Base-by-base conservation (phyloP, 192 early-diverging fungal species). In the Backusella westeae region DNA sequence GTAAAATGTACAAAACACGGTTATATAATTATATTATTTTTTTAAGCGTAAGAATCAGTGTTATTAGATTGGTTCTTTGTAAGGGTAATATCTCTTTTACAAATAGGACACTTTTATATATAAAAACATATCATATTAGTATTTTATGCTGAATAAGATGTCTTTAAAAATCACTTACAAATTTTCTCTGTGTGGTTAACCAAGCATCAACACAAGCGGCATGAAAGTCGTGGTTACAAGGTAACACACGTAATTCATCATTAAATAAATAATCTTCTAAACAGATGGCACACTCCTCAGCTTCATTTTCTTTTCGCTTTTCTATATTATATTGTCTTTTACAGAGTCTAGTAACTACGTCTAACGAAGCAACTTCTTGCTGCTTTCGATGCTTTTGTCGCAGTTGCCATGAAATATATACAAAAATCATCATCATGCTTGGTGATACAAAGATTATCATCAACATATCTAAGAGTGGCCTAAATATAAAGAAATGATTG, bases 211-310 rank as follows among this genome's bases (percentile, higher is more conserved):
- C 91, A 79, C 97, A 99, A 21, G 79, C 80, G 21, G 90, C 86
- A 77, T 99, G 97, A 76, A 94, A 98, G 75, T 94, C 88, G 78
- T 99, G 97, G 53, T 81, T 87, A 82, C 97, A 99, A 7, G 93
- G 93, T 56, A 99, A 81, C 10, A 93, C 86, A 14, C 96, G 82
- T 26, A 97, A 78, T 75, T 91, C 87, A 19, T 95, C 92, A 23
- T 91, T 93, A 75, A 92, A 90, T 17, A 86, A 82, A 86, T 93
- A 98, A 68, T 97, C 94, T 9, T 98, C 96, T 73, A 99, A 83
- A 84, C 97, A 99, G 34, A 99, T 97, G 6, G 93, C 90, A 82
- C 97, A 99, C 44, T 91, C 90, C 4, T 89, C 86, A 9, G 90
- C 94, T 65, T 96, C 96, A 78, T 94, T 91, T 38, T 92, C 92